phyloP scores from a whole-genome alignment of 2,329 filamentous ascomycete species.

The Penicillium sp. region DNA sequence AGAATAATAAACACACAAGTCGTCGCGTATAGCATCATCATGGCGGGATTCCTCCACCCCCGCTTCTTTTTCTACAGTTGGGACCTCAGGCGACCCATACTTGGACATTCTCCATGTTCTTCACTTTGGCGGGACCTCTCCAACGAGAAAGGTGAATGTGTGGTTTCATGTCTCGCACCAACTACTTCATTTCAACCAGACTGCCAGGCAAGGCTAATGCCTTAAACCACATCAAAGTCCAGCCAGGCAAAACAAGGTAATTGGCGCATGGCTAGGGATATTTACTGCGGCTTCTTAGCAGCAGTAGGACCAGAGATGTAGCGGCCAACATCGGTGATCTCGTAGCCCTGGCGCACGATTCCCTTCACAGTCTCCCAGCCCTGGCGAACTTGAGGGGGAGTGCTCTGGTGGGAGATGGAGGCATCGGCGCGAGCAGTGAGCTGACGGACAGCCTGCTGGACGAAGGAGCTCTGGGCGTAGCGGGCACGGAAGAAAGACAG shows the following conservation, averaged over 20 bases:
- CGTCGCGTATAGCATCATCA: slow-evolving; percentile 29
- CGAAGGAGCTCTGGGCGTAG: slow-evolving; percentile 84
- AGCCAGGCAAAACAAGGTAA: background rate
- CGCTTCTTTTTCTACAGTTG: slow-evolving; percentile 26
- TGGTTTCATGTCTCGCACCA: background rate
- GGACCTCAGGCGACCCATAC: background rate
- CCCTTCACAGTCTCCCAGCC: slow-evolving; percentile 78
- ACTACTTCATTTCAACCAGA: background rate
- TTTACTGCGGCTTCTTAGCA: slow-evolving; percentile 50
- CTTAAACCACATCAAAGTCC: background rate
- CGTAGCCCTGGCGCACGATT: slow-evolving; percentile 67
- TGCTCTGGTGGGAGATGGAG: slow-evolving; percentile 78
- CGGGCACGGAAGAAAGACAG: slow-evolving; percentile 88
- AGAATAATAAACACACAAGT: slow-evolving; percentile 23
- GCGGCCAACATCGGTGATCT: slow-evolving; percentile 72
- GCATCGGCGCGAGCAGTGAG: slow-evolving; percentile 74
- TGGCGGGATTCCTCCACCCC: slow-evolving; percentile 16
- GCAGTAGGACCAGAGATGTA: slow-evolving; percentile 56
- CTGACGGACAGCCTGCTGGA: slow-evolving; percentile 75
- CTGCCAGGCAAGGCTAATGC: background rate
- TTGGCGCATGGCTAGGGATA: slow-evolving; percentile 4
- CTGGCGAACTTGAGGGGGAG: slow-evolving; percentile 72
- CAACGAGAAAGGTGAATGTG: slow-evolving; percentile 2
- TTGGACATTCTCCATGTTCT: slow-evolving; percentile 3
- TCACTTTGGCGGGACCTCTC: background rate